Base-by-base conservation (phyloP, 768 basidiomycete species). In the Macrolepiota albuminosa region DNA sequence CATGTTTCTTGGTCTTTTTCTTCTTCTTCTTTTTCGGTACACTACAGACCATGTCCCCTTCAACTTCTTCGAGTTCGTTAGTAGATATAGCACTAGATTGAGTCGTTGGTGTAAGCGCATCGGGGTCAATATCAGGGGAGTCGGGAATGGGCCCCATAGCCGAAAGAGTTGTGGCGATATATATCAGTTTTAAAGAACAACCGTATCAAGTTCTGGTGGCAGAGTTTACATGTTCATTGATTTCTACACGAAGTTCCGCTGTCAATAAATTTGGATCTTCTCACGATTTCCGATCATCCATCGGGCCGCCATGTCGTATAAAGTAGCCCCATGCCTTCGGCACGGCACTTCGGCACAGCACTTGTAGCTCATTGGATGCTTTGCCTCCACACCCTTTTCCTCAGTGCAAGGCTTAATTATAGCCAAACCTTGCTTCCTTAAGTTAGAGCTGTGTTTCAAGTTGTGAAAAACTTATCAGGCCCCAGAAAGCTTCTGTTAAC, bases 11-110 rank as follows among this genome's bases (percentile, higher is more conserved):
- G 37, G 81, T 61, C 68, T 82, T 86, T 70, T 84, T 82, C 68
- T 85, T 85, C 73, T 86, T 88, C 74, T 88, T 89, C 75, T 89
- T 89, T 71, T 84, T 84, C 66, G 77, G 76, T 7, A 68, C 54
- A n/a, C 68, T 51, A 14, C 66, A 60, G 10, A 63, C 70, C 1
- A 61, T 51, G 4, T 71, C 67, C 8, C 69, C 65, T 16, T 71
- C 71, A 42, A 67, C 68, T 52, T 67, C 64, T 36, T 66, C 57
- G 37, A 59, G 47, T 48, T 54, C 54, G 18, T 54, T 54, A 8
- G 40, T 61, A 29, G 75, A 76, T 16, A 72, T 72, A 45, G 70
- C 69, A 39, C 71, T 71, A 21, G 76, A 61, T 14, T 54, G 61
- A 24, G 59, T 61, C 8, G 60, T 58, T 29, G 68, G 61, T 55